A percentile compares a stretch with the other conserved stretches of the same genome.
These are phyloP conservation scores for Wickerhamiella spandovensis DNA, from an alignment of 805 yeast species.

Conservation along the genomic window DNA sequence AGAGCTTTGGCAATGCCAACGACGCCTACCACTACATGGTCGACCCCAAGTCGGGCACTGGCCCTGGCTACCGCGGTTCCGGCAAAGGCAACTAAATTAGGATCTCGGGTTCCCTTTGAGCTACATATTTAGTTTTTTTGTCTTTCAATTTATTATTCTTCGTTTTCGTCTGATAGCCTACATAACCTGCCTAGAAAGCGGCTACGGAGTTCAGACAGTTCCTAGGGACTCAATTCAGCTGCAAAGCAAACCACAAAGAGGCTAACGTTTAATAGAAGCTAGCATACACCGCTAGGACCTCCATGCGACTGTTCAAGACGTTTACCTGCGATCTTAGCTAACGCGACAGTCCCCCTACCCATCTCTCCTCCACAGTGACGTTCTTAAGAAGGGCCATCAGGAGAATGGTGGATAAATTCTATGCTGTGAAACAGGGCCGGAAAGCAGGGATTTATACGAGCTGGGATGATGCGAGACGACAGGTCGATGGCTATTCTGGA, in stretches of 20 bases:
- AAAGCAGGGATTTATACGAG: slow-evolving; percentile 39
- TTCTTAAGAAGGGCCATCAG: background rate
- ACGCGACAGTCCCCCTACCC: background rate
- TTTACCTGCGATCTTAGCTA: background rate
- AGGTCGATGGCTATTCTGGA: slow-evolving; percentile 43
- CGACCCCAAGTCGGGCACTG: background rate
- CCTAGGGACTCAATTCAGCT: no score
- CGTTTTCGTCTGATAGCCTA: no score
- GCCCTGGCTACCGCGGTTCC: background rate
- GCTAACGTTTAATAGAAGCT: no score
- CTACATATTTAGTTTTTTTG: no score
- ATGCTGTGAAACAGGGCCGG: slow-evolving; percentile 46
- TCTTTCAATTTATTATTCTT: no score
- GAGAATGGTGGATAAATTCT: slow-evolving; percentile 21
- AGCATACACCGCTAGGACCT: no score
- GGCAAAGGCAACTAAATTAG: background rate
- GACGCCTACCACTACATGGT: slow-evolving; percentile 32
- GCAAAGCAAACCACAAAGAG: no score
- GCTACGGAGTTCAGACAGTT: no score
- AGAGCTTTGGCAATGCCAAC: slow-evolving; percentile 34
- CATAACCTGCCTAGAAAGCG: no score
- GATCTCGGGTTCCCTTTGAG: no score
- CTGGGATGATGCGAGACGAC: slow-evolving; percentile 39
- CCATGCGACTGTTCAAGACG: no score
- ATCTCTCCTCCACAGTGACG: background rate